Conservation (phyloP, 768 basidiomycete species). For the Podaxis rugospora region DNA sequence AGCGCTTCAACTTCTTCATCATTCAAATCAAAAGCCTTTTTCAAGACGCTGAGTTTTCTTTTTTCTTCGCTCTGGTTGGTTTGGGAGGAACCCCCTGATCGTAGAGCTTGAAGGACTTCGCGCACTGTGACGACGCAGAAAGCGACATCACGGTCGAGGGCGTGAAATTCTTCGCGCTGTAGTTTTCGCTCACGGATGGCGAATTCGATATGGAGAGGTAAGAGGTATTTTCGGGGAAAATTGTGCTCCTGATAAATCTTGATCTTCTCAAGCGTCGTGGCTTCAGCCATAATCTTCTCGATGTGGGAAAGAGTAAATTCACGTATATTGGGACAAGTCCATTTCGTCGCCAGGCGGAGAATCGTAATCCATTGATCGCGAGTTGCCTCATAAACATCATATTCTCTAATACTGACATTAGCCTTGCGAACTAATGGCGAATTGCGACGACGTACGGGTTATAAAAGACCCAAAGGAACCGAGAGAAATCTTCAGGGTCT, state of each 20-base stretch:
- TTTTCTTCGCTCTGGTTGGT: neutral
- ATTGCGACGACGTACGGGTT: neutral
- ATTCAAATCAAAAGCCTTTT: neutral
- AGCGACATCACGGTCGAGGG: neutral
- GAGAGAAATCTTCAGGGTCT: neutral
- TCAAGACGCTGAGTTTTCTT: no score
- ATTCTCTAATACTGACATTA: constrained; percentile 31
- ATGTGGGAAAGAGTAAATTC: constrained; percentile 33
- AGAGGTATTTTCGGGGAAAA: neutral
- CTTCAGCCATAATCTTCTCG: neutral
- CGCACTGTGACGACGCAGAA: constrained; percentile 2
- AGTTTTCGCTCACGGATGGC: constrained; percentile 1
- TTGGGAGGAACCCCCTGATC: neutral
- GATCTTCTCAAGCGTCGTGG: neutral
- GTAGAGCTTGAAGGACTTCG: constrained; percentile 4
- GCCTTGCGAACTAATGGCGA: neutral
- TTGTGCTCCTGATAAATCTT: neutral
- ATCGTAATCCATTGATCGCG: constrained; percentile 51
- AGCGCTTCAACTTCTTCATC: neutral
- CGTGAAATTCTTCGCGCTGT: neutral
- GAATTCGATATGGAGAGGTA: constrained; percentile 3
- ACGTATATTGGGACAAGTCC: constrained; percentile 51
- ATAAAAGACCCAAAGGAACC: neutral
- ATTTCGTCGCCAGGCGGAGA: constrained; percentile 46
- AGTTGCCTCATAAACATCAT: constrained; percentile 47